Base-by-base conservation (phyloP, 2,329 filamentous ascomycete species). In the Chalara sp. region DNA sequence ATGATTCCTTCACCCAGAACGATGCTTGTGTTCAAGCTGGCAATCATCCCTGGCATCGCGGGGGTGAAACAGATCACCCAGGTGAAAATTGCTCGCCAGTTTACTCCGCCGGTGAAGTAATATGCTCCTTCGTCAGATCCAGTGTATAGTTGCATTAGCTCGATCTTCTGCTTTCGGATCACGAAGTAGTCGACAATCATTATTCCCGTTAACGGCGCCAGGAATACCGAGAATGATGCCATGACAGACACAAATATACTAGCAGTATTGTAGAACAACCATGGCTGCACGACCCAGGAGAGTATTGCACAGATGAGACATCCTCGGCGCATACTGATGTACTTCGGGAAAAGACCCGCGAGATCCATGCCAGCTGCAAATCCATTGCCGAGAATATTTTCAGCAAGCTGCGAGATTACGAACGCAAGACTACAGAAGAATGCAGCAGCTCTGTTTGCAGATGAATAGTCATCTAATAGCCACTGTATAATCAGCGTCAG, bases 161-260 rank as follows among this genome's bases (percentile, higher is more conserved):
- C 71, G 44, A 75, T 56, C 30, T 65, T 63, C 47, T 63, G 53
- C 10, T 57, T 49, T 6, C 72, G 65, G 68, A 82, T 61, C 32
- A 78, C 58, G 75, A 76, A 82, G 56, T 75, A 83, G 52, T 83
- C 78, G 32, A 70, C 72, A 1, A 75, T 65, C 68, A 80, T 73
- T 54, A 83, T 79, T 0, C 73, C 72, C 1, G 75, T 76, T 52
- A 73, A 68, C 0, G 75, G 74, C 0, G 67, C 71, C 11, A 76
- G 65, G 57, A 78, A 76, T 7, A 76, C 69, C 2, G 64, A 65
- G 55, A 72, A 78, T 2, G 66, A 68, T 5, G 61, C 67, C 12
- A 78, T 61, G 1, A 76, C 73, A 29, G 62, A 67, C 53, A 76
- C 70, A 63, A 78, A 76, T 0, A 69, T 71, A 7, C 66, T 62